Base-by-base conservation (phyloP, 495 filamentous ascomycete species). In the Tetracladium marchalianum region DNA sequence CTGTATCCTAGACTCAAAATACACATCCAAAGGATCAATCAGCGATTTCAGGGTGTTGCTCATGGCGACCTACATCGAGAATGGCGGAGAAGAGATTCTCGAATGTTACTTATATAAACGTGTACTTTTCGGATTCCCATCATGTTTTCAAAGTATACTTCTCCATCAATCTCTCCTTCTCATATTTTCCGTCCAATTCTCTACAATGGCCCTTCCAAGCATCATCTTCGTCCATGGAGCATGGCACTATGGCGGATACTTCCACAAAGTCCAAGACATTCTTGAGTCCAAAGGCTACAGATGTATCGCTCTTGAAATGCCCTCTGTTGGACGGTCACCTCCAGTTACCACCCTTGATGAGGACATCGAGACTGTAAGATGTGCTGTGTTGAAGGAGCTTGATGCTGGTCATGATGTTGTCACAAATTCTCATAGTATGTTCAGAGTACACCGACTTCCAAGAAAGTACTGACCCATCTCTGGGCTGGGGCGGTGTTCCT, bases 151-250 rank as follows among this genome's bases (percentile, higher is more conserved):
- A 27, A 27, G 22, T 27, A 27, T 3, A 27, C 22, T 27, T 27
- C 22, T 27, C 22, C 22, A 27, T 3, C 22, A 3, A 3, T 27
- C 22, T 27, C 22, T 27, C 22, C 22, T 27, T 27, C 7, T 3
- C 22, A 27, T n/a, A 27, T 27, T 27, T 27, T 27, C 22, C n/a
- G 5, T 12, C 11, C 11, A 16, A 17, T 41, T 7, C 27, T 9
- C 32, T 35, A 34, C 15, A 38, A 46, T 39, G 39, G 17, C 46
- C 8, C 31, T 39, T 11, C 47, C 49, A 39, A 46, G 46, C 5
- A 37, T 70, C 41, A 46, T 66, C 24, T 59, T 66, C 38, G 47
- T 66, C 31, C 64, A 61, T n/a, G 68, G 65, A 11, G 64, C 64
- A 1, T 71, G 67, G 64, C 66, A 67, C 47, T 48, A 19, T 19